phyloP scores from a whole-genome alignment of 768 basidiomycete genomes.

The Asterophora lycoperdoides region DNA sequence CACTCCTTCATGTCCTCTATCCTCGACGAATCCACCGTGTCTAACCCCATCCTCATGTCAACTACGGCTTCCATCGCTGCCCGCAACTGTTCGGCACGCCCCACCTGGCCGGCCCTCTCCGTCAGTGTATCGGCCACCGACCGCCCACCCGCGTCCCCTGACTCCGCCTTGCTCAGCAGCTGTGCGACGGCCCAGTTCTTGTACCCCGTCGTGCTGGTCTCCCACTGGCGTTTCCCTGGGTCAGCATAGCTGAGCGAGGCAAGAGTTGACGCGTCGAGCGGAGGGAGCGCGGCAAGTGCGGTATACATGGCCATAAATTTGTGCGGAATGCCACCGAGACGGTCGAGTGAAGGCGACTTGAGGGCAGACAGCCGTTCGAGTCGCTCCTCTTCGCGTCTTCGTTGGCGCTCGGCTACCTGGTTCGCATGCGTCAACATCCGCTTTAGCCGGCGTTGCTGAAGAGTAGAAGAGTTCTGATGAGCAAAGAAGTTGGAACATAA shows the following conservation, averaged over 20 bases:
- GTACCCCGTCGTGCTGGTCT: conserved; percentile 70
- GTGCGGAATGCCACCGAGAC: conserved; percentile 36
- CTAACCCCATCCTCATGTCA: conserved; percentile 8
- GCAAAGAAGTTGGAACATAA: neutral
- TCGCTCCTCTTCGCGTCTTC: conserved; percentile 42
- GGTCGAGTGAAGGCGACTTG: conserved; percentile 32
- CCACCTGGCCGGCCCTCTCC: conserved; percentile 20
- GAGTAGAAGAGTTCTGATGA: neutral
- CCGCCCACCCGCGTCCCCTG: conserved; percentile 15
- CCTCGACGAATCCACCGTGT: conserved; percentile 3
- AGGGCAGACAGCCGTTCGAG: conserved; percentile 43
- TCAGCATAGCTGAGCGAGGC: conserved; percentile 39
- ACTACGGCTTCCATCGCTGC: conserved; percentile 22
- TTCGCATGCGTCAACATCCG: conserved; percentile 52
- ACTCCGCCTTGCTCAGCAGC: conserved; percentile 35
- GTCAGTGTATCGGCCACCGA: conserved; percentile 21
- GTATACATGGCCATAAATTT: conserved; percentile 43
- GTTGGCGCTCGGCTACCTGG: conserved; percentile 41
- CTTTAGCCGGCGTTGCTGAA: conserved; percentile 64
- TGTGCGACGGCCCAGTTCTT: conserved; percentile 70
- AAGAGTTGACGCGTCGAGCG: conserved; percentile 34
- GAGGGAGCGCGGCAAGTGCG: conserved; percentile 46
- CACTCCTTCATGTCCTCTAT: conserved; percentile 3
- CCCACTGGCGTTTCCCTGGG: conserved; percentile 74
- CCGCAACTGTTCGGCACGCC: conserved; percentile 24